Percentiles rank a stretch among this genome's conserved stretches.
phyloP scores from a whole-genome alignment of 352 stramenopile genomes.

The Phytophthora pini region DNA sequence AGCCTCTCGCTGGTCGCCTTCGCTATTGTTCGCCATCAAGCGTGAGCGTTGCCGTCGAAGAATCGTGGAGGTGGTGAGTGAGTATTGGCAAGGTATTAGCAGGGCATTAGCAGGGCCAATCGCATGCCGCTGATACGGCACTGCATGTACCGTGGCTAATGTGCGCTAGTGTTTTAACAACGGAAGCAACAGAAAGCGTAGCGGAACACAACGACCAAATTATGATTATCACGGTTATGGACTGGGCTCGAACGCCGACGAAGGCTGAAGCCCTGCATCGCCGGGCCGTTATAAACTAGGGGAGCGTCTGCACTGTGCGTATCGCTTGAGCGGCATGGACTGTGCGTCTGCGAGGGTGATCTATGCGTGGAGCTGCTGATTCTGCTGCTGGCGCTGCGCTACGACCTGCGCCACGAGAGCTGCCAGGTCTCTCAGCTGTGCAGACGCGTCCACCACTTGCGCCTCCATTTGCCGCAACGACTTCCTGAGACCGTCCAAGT shows the following conservation, averaged over 20 bases:
- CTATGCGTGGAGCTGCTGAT: constrained; percentile 15
- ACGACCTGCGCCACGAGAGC: constrained; percentile 49
- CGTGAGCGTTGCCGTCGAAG: background rate
- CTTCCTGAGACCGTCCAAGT: constrained; percentile 39
- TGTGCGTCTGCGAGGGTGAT: constrained; percentile 14
- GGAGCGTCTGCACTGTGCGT: constrained; percentile 5
- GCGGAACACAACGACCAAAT: constrained; percentile 22
- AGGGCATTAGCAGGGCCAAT: background rate
- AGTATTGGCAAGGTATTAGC: background rate
- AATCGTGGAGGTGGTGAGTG: background rate
- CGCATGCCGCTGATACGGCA: background rate
- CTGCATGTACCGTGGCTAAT: background rate
- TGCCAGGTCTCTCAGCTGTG: constrained; percentile 53
- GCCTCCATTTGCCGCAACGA: constrained; percentile 50
- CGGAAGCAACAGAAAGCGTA: background rate
- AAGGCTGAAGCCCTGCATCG: constrained; percentile 9
- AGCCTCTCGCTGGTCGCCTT: constrained; percentile 12
- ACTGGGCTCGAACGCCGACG: constrained; percentile 20
- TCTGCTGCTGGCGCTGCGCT: constrained; percentile 38
- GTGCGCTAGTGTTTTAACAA: constrained; percentile 1
- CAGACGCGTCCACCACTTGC: constrained; percentile 51
- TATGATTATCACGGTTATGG: constrained; percentile 25
- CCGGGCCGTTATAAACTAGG: constrained; percentile 37
- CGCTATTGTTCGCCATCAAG: constrained; percentile 2
- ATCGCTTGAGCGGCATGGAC: background rate